Base-by-base conservation (phyloP, 169 alveolate genomes). In the Toxoplasma gondii region DNA sequence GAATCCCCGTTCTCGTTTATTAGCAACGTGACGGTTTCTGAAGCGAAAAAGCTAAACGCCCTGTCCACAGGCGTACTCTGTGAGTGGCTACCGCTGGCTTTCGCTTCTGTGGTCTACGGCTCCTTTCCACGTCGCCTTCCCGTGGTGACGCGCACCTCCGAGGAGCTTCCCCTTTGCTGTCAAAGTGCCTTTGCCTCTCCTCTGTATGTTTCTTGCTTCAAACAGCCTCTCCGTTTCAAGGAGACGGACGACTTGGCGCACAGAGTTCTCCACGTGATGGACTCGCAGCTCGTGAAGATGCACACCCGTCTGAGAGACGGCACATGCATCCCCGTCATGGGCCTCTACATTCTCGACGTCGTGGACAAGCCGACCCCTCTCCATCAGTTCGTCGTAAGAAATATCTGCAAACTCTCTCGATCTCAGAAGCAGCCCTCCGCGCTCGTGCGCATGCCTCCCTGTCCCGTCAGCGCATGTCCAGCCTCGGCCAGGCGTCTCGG, bases 261-360 rank as follows among this genome's bases (percentile, higher is more conserved):
- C 70, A 97, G 99, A 34, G 98, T 98, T 58, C 97, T 97, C 91
- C 98, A 97, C 96, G 96, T 97, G 74, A 97, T 98, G 98, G 99
- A 98, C 96, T 95, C 98, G 49, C 99, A 98, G 95, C 95, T 98
- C 88, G 96, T 97, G 86, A 96, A 95, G 88, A 98, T 97, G 99
- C 98, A 98, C 96, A 98, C 99, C 36, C 96, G 99, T 34, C 96
- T 98, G 96, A 91, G 99, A 31, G 99, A 98, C 81, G 99, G 99
- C 88, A 97, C 99, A 9, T 97, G 97, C 95, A 97, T 97, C 31
- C 99, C 99, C 29, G 97, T 95, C 83, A 97, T 97, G 98, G 95
- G 98, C 34, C 95, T 98, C 91, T 96, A 97, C 92, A 97, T 97
- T 54, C 96, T 96, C 93, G 97, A 97, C 88, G 97, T 98, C 67